These are phyloP conservation scores for Solanum sejunctum DNA, from an alignment of 257 asterid genomes.

Conservation along the genomic window DNA sequence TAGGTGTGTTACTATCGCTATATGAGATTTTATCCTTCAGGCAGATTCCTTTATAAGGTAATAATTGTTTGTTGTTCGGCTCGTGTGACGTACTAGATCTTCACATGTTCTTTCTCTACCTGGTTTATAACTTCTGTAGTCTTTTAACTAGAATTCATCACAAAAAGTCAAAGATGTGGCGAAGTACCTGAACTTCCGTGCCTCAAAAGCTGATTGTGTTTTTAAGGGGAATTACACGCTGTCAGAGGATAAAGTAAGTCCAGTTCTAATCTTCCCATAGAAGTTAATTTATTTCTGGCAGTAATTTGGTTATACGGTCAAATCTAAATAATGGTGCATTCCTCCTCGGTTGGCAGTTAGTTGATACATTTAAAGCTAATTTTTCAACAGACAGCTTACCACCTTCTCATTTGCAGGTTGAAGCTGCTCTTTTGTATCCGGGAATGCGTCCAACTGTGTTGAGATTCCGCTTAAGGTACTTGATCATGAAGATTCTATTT, in stretches of 20 bases:
- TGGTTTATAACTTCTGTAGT: neutral
- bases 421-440: constrained; percentile 88
- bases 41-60: constrained; percentile 92
- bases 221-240: constrained; percentile 72
- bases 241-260: constrained; percentile 71
- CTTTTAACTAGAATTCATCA: constrained; percentile 55
- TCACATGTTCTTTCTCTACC: neutral
- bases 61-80: neutral
- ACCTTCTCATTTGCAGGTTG: constrained; percentile 42
- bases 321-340: neutral
- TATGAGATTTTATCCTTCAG: constrained; percentile 88
- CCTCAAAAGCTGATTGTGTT: constrained; percentile 50
- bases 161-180: constrained; percentile 77
- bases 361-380: neutral
- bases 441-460: constrained; percentile 88
- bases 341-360: neutral
- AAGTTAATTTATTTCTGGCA: neutral
- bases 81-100: neutral
- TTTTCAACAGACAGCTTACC: neutral
- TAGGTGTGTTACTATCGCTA: constrained; percentile 97
- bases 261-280: neutral
- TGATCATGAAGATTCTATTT: neutral
- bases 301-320: neutral
- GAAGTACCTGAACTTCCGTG: constrained; percentile 67
- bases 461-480: constrained; percentile 81